These are phyloP conservation scores for Lophiostoma macrostomum DNA, from an alignment of 495 filamentous ascomycete genomes.

Conservation along the genomic window DNA sequence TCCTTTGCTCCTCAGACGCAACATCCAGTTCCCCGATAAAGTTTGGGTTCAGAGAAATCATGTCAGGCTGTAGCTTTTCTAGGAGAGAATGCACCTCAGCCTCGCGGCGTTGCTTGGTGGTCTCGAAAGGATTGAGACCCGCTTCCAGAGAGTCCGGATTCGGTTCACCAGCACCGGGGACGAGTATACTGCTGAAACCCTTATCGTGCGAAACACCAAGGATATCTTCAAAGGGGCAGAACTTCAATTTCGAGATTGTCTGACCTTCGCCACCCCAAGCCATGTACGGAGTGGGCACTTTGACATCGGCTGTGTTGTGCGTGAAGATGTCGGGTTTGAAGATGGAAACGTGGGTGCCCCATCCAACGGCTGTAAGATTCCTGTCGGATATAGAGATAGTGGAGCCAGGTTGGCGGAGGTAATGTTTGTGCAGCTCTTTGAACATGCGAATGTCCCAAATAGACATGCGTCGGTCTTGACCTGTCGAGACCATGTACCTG, in stretches of 20 bases:
- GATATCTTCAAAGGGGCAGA: constrained; percentile 94
- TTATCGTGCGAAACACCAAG: constrained; percentile 79
- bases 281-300: constrained; percentile 88
- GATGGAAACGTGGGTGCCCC: constrained; percentile 83
- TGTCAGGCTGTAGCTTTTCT: constrained; percentile 92
- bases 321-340: constrained; percentile 57
- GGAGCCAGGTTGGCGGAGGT: constrained; percentile 78
- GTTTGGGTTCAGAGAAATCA: constrained; percentile 91
- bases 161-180: constrained; percentile 91
- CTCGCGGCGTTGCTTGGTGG: constrained; percentile 86
- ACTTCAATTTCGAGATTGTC: constrained; percentile 72
- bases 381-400: constrained; percentile 85
- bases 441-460: constrained; percentile 97
- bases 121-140: constrained; percentile 88
- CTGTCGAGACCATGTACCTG: constrained; percentile 91
- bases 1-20: constrained; percentile 66
- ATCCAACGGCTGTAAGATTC: constrained; percentile 80
- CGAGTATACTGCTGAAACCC: constrained; percentile 83
- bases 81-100: constrained; percentile 83
- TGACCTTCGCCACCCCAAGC: constrained; percentile 85
- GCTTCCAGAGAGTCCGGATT: constrained; percentile 90
- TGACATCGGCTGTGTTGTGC: constrained; percentile 40
- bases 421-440: constrained; percentile 87
- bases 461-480: constrained; percentile 86
- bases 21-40: constrained; percentile 84